Evolutionary conservation across 352 stramenopile genomes (phyloP).

Genomic region (Phytophthora brassicae): DNA sequence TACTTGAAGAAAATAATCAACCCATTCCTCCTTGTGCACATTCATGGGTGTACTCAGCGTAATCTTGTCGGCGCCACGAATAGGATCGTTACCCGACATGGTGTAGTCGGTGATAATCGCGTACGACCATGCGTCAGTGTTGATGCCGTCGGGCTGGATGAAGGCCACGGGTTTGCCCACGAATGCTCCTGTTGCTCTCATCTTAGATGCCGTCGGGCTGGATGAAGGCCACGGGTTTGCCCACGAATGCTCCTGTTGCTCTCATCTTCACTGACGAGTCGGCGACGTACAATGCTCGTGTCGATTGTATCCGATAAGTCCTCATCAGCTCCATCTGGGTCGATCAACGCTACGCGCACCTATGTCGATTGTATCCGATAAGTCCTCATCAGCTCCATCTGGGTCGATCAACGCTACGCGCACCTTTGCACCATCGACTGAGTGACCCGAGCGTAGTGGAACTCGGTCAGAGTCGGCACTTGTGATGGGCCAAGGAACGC

Average conservation of each 20-base stretch:
- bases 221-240: background rate
- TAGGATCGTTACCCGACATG: too few relatives aligned
- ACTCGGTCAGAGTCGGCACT: background rate
- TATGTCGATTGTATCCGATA: background rate
- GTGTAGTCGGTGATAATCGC: too few relatives aligned
- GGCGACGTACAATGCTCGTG: background rate
- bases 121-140: too few relatives aligned
- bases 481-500: conserved; percentile 3
- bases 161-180: too few relatives aligned
- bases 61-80: too few relatives aligned
- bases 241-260: background rate
- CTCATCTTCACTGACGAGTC: background rate
- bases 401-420: background rate
- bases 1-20: conserved; percentile 9
- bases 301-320: conserved; percentile 1
- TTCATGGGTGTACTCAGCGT: background rate
- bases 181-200: background rate
- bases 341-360: background rate
- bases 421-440: background rate
- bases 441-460: conserved; percentile 2
- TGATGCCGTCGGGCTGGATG: too few relatives aligned
- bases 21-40: conserved; percentile 3
- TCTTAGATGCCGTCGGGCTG: background rate
- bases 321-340: background rate
- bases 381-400: background rate